phyloP scores from a whole-genome alignment of 2,329 filamentous ascomycete species.

The Apiospora kogelbergensis region DNA sequence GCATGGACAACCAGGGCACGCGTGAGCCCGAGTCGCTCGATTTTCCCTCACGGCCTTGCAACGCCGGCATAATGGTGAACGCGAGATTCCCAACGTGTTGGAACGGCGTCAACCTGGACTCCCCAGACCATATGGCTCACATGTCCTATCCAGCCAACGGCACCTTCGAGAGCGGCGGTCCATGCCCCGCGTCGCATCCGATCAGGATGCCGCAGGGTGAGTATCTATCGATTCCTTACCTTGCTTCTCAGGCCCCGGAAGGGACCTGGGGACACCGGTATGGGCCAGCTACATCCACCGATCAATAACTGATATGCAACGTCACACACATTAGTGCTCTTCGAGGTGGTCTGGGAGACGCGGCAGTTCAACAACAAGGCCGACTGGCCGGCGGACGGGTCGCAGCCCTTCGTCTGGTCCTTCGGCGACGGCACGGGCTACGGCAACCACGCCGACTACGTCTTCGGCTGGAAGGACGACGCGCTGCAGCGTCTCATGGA shows the following conservation, averaged over 20 bases:
- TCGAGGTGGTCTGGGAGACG: constrained; percentile 42
- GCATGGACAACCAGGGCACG: constrained; percentile 5
- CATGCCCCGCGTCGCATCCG: constrained; percentile 28
- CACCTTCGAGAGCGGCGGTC: constrained; percentile 27
- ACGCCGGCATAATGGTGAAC: constrained; percentile 39
- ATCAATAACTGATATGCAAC: too few species aligned
- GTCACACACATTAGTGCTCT: constrained; percentile 32
- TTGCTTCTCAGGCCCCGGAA: not conserved
- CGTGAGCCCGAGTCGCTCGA: constrained; percentile 37
- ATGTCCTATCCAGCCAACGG: constrained; percentile 45
- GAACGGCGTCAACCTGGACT: constrained; percentile 51
- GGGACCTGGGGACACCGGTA: not conserved
- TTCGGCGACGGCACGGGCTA: constrained; percentile 31
- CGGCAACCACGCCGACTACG: constrained; percentile 36
- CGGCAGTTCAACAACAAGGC: constrained; percentile 32
- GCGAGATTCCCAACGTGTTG: constrained; percentile 52
- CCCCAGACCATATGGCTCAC: constrained; percentile 48
- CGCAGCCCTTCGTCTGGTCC: constrained; percentile 30
- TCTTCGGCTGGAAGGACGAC: constrained; percentile 36
- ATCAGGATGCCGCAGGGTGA: constrained; percentile 32
- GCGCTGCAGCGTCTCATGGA: constrained; percentile 32
- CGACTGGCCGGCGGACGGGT: constrained; percentile 35
- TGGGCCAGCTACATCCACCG: too few species aligned
- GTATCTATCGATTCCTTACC: not conserved
- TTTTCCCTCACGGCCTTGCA: constrained; percentile 36